Percentiles rank a stretch among this genome's conserved stretches.
Conservation (phyloP, 805 yeast genomes). For the Schwanniomyces polymorphus region DNA sequence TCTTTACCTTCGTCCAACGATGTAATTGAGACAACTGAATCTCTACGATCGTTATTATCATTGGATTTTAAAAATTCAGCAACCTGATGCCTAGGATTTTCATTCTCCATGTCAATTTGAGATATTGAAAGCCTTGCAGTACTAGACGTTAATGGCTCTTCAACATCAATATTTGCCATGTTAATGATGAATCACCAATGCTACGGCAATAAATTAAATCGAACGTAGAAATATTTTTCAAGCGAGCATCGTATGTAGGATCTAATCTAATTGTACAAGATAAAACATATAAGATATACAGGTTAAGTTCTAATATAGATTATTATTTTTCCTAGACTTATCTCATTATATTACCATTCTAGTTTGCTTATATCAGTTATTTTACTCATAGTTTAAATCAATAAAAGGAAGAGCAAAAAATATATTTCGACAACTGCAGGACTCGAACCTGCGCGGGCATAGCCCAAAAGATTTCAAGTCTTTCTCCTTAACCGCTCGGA, state of each 20-base stretch:
- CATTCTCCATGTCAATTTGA: constrained; percentile 15
- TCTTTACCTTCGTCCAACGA: constrained; percentile 21
- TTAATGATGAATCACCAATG: background rate
- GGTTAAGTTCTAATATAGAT: no score
- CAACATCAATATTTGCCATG: constrained; percentile 4
- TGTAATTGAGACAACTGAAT: constrained; percentile 22
- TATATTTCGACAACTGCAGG: constrained; percentile 46
- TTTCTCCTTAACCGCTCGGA: constrained; percentile 51
- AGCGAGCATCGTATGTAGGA: background rate
- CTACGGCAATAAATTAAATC: background rate
- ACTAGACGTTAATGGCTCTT: constrained; percentile 19
- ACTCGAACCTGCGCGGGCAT: constrained; percentile 53
- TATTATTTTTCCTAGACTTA: no score
- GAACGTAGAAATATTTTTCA: background rate
- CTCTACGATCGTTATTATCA: constrained; percentile 12
- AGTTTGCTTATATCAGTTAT: no score
- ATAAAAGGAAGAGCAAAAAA: constrained; percentile 7
- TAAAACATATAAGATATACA: no score
- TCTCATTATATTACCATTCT: no score
- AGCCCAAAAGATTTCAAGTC: constrained; percentile 51
- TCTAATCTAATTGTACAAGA: background rate
- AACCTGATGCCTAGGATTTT: constrained; percentile 16
- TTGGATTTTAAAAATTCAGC: constrained; percentile 11
- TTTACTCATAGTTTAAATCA: no score
- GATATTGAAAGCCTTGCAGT: constrained; percentile 31